phyloP scores from a whole-genome alignment of 257 asterid species.

The Jaltomata sinuosa region DNA sequence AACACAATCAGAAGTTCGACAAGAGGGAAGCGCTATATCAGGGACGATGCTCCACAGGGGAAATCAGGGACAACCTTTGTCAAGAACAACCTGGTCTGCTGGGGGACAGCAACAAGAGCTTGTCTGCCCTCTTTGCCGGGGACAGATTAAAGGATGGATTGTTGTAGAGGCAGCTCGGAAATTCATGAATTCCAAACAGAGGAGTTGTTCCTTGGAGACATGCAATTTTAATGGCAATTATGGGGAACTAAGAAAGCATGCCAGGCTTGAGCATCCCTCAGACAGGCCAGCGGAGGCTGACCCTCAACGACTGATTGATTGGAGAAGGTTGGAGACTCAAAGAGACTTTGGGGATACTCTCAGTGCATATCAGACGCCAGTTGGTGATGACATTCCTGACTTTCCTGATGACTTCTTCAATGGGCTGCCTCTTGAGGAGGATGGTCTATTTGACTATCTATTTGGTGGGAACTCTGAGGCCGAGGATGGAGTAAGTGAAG shows the following conservation, averaged over 20 bases:
- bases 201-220: constrained; percentile 60
- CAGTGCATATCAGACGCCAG: constrained; percentile 28
- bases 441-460: constrained; percentile 27
- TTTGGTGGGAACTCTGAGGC: constrained; percentile 25
- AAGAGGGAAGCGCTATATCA: background rate
- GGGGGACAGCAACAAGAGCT: constrained; percentile 15
- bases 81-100: background rate
- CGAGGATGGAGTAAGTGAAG: constrained; percentile 22
- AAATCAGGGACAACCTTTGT: background rate
- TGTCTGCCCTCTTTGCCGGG: constrained; percentile 76
- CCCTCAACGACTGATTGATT: constrained; percentile 36
- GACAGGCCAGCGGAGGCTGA: constrained; percentile 48
- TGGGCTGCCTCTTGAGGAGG: constrained; percentile 7
- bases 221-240: constrained; percentile 56
- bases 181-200: constrained; percentile 42
- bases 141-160: constrained; percentile 38
- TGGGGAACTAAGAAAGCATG: constrained; percentile 61
- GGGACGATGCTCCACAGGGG: background rate
- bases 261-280: constrained; percentile 53
- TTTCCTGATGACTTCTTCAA: constrained; percentile 7
- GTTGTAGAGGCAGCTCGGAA: constrained; percentile 36
- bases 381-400: constrained; percentile 20
- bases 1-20: constrained; percentile 5
- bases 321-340: constrained; percentile 47
- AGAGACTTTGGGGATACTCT: constrained; percentile 47